A percentile compares a stretch with the other conserved stretches of the same genome.
These are phyloP conservation scores for Cyberlindnera subsufficiens DNA, from an alignment of 805 yeast species.

Conservation along the genomic window DNA sequence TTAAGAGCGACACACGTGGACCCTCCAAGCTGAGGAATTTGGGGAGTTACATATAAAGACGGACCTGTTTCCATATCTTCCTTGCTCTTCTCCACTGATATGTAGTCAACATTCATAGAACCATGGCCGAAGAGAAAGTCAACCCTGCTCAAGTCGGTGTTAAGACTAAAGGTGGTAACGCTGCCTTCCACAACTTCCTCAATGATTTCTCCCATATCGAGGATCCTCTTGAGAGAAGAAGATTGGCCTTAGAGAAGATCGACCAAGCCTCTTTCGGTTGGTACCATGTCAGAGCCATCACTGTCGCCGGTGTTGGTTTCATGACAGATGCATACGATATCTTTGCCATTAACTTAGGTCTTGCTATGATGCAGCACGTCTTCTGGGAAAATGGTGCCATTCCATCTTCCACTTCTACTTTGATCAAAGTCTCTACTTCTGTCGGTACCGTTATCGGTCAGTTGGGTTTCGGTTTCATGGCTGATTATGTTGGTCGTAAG, in stretches of 20 bases:
- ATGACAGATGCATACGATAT: conserved; percentile 90
- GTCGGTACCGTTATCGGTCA: conserved; percentile 95
- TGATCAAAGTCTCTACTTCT: conserved; percentile 83
- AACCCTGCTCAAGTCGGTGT: conserved; percentile 24
- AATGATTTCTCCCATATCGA: conserved; percentile 77
- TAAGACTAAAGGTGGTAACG: conserved; percentile 66
- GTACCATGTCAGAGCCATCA: conserved; percentile 77
- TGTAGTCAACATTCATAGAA: not conserved
- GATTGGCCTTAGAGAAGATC: conserved; percentile 77
- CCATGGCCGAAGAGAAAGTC: conserved; percentile 14
- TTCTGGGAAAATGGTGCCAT: conserved; percentile 56
- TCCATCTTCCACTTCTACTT: conserved; percentile 69
- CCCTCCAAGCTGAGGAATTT: no score
- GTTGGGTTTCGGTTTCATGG: conserved; percentile 74
- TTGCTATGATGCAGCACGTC: conserved; percentile 72
- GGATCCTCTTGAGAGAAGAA: conserved; percentile 83
- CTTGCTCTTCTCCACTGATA: not conserved
- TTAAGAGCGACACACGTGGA: no score
- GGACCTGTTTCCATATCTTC: not conserved
- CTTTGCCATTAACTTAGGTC: conserved; percentile 80
- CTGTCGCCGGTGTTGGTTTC: conserved; percentile 92
- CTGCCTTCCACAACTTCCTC: conserved; percentile 79
- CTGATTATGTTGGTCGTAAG: conserved; percentile 82
- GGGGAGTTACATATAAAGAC: no score
- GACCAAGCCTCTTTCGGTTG: conserved; percentile 76